Base-by-base conservation (phyloP, 495 filamentous ascomycete species). In the Podospora sp. region DNA sequence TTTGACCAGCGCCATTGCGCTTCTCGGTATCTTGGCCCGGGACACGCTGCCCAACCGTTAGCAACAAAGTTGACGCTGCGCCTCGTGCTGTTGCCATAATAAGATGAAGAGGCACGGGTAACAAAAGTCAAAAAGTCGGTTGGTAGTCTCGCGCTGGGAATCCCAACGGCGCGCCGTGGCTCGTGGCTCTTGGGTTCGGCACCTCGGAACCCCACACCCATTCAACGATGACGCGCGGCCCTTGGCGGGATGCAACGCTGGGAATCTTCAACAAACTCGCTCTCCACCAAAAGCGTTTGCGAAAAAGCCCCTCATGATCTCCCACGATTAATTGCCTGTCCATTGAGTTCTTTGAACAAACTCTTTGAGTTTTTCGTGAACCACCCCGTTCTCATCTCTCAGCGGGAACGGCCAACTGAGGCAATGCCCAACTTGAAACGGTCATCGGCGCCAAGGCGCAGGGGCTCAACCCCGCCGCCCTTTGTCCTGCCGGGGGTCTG, bases 161-260 rank as follows among this genome's bases (percentile, higher is more conserved):
- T 18, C 40, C 40, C 40, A 46, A 46, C 40, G 40, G 11, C 12
- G 40, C 40, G 40, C 14, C n/a, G n/a, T n/a, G n/a, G n/a, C n/a
- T n/a, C n/a, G 40, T 33, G 29, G 29, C 29, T 33, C 18, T 2
- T 22, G 49, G 49, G 21, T 22, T 22, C 49, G 49, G 4, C 49
- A 49, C 40, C 40, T 18, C 40, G 18, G 18, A 8, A 18, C 40
- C 8, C 9, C 40, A 49, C 9, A 18, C 40, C 40, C 40, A 18
- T 21, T 11, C n/a, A 21, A 22, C 58, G 27, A 61, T 40, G 58
- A 61, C 58, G 58, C 58, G 58, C 58, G 58, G 26, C 58, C 58
- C 58, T 61, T 35, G 58, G 26, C 8, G 58, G 33, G n/a, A 26
- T 35, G 27, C 33, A n/a, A 14, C n/a, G 53, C 24, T 6, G 53